These are phyloP conservation scores for Smallanthus sonchifolius DNA, from an alignment of 129 eudicot species.

Conservation along the genomic window DNA sequence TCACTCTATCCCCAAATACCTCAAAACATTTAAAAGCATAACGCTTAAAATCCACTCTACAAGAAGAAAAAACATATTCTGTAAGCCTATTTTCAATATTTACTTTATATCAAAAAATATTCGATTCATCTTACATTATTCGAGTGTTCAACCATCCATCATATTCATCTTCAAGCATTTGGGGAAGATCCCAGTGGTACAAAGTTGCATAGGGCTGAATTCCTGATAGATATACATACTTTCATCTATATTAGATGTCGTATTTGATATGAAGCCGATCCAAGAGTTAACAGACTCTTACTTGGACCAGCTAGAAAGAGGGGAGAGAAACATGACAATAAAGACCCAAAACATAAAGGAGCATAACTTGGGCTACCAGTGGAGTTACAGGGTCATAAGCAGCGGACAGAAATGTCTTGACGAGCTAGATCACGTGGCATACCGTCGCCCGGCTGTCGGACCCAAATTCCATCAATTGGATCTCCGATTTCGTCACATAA, in stretches of 20 bases:
- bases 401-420: too few relatives aligned
- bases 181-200: conserved; percentile 99
- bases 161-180: conserved; percentile 75
- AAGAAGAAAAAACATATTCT: conserved; percentile 5
- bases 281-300: too few relatives aligned
- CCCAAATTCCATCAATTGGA: too few relatives aligned
- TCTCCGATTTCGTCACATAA: too few relatives aligned
- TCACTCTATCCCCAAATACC: conserved; percentile 89
- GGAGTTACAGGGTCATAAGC: too few relatives aligned
- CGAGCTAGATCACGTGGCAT: too few relatives aligned
- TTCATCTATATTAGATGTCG: not conserved
- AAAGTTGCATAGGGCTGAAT: conserved; percentile 83
- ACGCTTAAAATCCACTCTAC: conserved; percentile 73
- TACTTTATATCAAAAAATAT: not conserved
- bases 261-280: not conserved
- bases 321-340: too few relatives aligned
- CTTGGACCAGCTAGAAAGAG: too few relatives aligned
- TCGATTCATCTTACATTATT: conserved; percentile 45
- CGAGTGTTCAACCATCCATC: conserved; percentile 72
- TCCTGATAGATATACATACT: conserved; percentile 43
- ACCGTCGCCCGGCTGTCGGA: too few relatives aligned
- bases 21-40: conserved; percentile 79
- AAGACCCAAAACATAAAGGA: too few relatives aligned
- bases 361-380: too few relatives aligned
- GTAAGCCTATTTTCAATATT: not conserved